These are phyloP conservation scores for Colletotrichum sp. DNA, from an alignment of 2,329 filamentous ascomycete genomes.

Conservation along the genomic window DNA sequence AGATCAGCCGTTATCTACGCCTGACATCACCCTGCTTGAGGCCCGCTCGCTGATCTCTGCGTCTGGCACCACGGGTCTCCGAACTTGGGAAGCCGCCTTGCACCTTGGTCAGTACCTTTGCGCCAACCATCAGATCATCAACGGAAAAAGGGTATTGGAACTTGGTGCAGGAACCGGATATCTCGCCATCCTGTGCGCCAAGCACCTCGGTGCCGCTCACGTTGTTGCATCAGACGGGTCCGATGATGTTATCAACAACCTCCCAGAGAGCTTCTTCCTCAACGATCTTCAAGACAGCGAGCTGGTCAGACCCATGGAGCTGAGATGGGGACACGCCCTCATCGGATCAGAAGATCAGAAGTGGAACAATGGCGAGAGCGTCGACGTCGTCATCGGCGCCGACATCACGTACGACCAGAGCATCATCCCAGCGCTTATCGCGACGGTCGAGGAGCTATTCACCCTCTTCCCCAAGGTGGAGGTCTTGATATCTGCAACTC, in stretches of 20 bases:
- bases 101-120: constrained; percentile 75
- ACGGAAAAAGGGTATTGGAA: constrained; percentile 68
- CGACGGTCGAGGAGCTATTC: constrained; percentile 68
- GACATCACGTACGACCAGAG: constrained; percentile 79
- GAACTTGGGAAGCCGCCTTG: constrained; percentile 83
- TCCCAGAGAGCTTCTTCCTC: constrained; percentile 72
- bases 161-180: constrained; percentile 81
- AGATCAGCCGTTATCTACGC: neutral
- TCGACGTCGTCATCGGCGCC: constrained; percentile 75
- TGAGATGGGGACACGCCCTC: constrained; percentile 70
- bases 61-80: constrained; percentile 74
- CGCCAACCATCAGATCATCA: constrained; percentile 47
- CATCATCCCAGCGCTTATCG: constrained; percentile 67
- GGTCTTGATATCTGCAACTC: constrained; percentile 72
- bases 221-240: constrained; percentile 78
- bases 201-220: constrained; percentile 62
- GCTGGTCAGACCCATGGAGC: constrained; percentile 54
- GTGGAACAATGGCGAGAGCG: constrained; percentile 50
- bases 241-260: constrained; percentile 70
- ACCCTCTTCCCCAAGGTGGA: constrained; percentile 58
- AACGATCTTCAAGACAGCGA: constrained; percentile 62
- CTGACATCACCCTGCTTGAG: constrained; percentile 69
- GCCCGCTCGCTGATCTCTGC: constrained; percentile 72
- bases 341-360: constrained; percentile 60
- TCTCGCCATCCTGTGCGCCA: constrained; percentile 75